phyloP scores from a whole-genome alignment of 345 rosid genomes.

The Moringa oleifera region DNA sequence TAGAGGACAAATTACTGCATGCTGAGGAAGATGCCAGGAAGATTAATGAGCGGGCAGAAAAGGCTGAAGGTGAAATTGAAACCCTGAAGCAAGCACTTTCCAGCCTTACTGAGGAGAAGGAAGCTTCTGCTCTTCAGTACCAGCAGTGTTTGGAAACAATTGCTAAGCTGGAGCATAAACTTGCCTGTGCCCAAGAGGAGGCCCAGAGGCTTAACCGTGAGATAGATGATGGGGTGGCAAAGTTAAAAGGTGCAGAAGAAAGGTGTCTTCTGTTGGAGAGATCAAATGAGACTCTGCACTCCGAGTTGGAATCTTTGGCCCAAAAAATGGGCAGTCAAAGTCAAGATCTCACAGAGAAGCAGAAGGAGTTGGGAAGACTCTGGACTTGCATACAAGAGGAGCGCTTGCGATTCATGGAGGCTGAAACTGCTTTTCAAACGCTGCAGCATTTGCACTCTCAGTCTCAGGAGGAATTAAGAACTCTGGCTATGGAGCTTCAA shows the following conservation, averaged over 20 bases:
- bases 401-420: conserved; percentile 77
- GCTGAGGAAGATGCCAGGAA: conserved; percentile 57
- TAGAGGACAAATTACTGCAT: conserved; percentile 52
- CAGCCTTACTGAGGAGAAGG: conserved; percentile 60
- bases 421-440: conserved; percentile 98
- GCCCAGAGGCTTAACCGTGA: conserved; percentile 61
- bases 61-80: conserved; percentile 68
- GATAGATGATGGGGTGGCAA: conserved; percentile 57
- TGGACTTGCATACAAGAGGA: conserved; percentile 92
- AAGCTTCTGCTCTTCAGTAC: conserved; percentile 57
- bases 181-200: conserved; percentile 58
- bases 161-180: conserved; percentile 56
- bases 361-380: conserved; percentile 76
- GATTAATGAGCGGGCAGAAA: conserved; percentile 45
- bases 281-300: conserved; percentile 65
- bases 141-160: conserved; percentile 75
- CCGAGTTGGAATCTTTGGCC: conserved; percentile 55
- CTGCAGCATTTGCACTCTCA: conserved; percentile 90
- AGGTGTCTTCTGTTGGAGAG: conserved; percentile 67
- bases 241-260: conserved; percentile 78
- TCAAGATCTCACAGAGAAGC: conserved; percentile 76
- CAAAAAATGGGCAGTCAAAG: conserved; percentile 64
- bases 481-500: conserved; percentile 60
- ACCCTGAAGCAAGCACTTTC: conserved; percentile 51
- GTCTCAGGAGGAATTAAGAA: conserved; percentile 89